Evolutionary conservation across 1,284 basidiomycete genomes (phyloP).

Genomic region (Inonotus hispidus): DNA sequence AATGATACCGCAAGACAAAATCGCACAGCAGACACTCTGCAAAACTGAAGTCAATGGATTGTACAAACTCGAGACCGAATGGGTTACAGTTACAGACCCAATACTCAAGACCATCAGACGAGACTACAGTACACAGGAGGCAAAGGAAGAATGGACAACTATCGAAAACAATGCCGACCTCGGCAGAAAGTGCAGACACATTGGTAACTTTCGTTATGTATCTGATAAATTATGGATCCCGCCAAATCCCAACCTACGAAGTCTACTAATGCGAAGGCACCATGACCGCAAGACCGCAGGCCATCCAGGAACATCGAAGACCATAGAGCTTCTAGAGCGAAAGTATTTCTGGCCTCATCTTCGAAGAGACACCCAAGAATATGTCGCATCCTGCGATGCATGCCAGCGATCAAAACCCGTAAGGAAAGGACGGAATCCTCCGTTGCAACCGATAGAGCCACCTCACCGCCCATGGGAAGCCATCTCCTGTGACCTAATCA

Average conservation of each 20-base stretch:
- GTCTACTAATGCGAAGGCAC: background rate
- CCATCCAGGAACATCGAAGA: constrained; percentile 32
- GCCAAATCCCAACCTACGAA: background rate
- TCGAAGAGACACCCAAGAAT: constrained; percentile 16
- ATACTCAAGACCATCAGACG: constrained; percentile 24
- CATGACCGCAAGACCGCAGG: constrained; percentile 22
- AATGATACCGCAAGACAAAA: too few species aligned
- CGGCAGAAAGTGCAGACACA: background rate
- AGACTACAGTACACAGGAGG: background rate
- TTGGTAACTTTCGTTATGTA: background rate
- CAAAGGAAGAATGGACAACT: constrained; percentile 19
- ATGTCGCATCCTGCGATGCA: constrained; percentile 22
- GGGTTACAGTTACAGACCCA: background rate
- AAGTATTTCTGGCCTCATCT: constrained; percentile 25
- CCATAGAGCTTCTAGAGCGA: constrained; percentile 21
- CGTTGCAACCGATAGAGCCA: constrained; percentile 19
- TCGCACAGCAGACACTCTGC: background rate
- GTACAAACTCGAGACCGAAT: too few species aligned
- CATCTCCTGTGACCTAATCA: constrained; percentile 22
- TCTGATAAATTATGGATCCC: constrained; percentile 16
- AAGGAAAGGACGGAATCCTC: constrained; percentile 10
- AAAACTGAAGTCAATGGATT: background rate
- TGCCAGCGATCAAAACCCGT: constrained; percentile 20
- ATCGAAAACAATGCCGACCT: constrained; percentile 6
- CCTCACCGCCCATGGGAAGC: constrained; percentile 20